Evolutionary conservation across 2,329 filamentous ascomycete genomes (phyloP).

Genomic region (Xylariales sp.): DNA sequence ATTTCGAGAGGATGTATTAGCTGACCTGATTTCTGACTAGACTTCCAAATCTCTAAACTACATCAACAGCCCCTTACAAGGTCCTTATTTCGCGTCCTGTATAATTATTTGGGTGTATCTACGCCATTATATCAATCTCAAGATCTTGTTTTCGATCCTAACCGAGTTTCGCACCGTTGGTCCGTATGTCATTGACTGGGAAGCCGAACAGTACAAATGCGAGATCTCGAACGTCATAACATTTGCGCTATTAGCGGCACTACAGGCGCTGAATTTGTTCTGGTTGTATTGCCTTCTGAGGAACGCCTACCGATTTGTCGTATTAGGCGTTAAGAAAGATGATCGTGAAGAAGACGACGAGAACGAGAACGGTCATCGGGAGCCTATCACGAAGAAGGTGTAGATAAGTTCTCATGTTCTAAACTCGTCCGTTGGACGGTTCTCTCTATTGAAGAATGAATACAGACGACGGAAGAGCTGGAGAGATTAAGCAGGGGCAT

Average conservation of each 20-base stretch:
- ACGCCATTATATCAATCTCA: slow-evolving; percentile 74
- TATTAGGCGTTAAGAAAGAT: slow-evolving; percentile 62
- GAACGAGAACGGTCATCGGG: not conserved
- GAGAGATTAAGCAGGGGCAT: not conserved
- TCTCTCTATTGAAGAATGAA: not conserved
- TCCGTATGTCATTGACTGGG: slow-evolving; percentile 69
- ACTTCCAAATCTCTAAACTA: slow-evolving; percentile 79
- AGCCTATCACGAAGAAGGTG: not conserved
- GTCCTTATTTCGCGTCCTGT: slow-evolving; percentile 74
- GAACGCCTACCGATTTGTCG: slow-evolving; percentile 65
- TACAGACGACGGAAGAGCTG: no score
- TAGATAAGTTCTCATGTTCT: not conserved
- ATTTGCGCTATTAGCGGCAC: slow-evolving; percentile 60
- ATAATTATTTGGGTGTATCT: slow-evolving; percentile 76
- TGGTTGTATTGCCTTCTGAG: slow-evolving; percentile 70
- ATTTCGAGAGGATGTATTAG: slow-evolving; percentile 11
- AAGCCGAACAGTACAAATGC: slow-evolving; percentile 70
- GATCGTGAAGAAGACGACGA: slow-evolving; percentile 68
- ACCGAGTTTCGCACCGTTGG: slow-evolving; percentile 68
- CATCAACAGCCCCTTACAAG: slow-evolving; percentile 69
- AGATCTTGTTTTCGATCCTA: slow-evolving; percentile 68
- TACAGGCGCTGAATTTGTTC: slow-evolving; percentile 70
- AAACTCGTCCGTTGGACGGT: not conserved
- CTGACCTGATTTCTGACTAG: slow-evolving; percentile 23
- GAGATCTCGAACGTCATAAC: slow-evolving; percentile 64